Evolutionary conservation across 2,329 filamentous ascomycete genomes (phyloP).

Genomic region (Microsporum canis): DNA sequence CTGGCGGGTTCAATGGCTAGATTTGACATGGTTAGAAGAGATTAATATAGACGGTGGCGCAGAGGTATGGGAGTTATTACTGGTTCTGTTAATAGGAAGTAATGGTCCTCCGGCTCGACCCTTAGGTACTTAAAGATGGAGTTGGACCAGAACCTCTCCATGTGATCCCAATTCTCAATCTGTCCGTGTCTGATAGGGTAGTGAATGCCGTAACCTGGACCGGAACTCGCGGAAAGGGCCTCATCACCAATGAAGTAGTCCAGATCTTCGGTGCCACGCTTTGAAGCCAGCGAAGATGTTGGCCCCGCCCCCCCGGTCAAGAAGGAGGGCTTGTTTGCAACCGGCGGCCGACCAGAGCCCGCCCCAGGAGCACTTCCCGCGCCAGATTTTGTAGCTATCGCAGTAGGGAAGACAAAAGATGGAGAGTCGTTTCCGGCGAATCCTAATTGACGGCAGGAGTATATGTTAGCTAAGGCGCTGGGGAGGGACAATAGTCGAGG

Average conservation of each 20-base stretch:
- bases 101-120: conserved; percentile 96
- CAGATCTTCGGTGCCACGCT: conserved; percentile 92
- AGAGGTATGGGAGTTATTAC: conserved; percentile 42
- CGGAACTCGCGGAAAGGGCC: conserved; percentile 69
- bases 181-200: conserved; percentile 97
- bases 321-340: conserved; percentile 92
- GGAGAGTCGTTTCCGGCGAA: conserved; percentile 99
- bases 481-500: conserved; percentile 2
- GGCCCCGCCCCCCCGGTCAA: conserved; percentile 81
- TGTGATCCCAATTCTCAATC: conserved; percentile 99
- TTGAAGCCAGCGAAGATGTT: conserved; percentile 69
- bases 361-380: conserved; percentile 57
- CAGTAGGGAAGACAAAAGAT: conserved; percentile 97
- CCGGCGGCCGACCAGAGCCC: conserved; percentile 76
- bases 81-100: conserved; percentile 94
- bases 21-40: conserved; percentile 3
- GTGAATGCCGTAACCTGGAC: conserved; percentile 89
- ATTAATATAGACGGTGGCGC: background rate
- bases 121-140: conserved; percentile 99
- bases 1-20: conserved; percentile 92
- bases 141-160: conserved; percentile 99
- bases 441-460: conserved; percentile 42
- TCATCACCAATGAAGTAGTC: conserved; percentile 99
- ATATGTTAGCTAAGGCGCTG: conserved; percentile 25
- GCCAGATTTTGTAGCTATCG: conserved; percentile 86